A percentile compares a stretch with the other conserved stretches of the same genome.
Conservation (phyloP, 202 grass and related monocot species). For the Setaria italica region DNA sequence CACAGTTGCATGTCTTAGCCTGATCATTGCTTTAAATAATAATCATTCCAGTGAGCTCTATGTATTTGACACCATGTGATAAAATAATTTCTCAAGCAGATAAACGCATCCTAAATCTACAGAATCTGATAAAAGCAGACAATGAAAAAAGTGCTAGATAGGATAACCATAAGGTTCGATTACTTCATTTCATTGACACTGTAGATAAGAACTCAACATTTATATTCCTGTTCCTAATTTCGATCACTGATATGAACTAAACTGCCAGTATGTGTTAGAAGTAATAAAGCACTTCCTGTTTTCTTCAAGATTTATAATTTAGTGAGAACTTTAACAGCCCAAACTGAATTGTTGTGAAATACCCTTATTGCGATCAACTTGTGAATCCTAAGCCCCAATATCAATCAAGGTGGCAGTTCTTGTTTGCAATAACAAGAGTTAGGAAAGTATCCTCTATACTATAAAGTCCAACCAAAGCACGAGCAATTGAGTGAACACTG, state of each 20-base stretch:
- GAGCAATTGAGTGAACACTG: neutral
- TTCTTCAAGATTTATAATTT: neutral
- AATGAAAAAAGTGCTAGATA: neutral
- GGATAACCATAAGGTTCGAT: neutral
- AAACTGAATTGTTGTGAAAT: slow-evolving; percentile 5
- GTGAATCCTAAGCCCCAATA: neutral
- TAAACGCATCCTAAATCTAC: slow-evolving; percentile 4
- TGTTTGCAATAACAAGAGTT: neutral
- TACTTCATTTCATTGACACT: neutral
- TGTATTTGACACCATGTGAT: neutral
- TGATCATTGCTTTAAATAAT: neutral
- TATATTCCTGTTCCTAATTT: neutral
- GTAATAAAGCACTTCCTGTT: neutral
- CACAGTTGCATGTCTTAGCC: neutral
- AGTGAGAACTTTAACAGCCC: slow-evolving; percentile 14
- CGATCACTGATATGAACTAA: neutral
- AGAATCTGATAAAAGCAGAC: neutral
- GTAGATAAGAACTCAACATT: neutral
- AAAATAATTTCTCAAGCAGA: neutral
- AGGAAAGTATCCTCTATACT: neutral
- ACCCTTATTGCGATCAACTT: neutral
- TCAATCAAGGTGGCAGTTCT: neutral
- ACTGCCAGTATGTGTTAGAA: neutral
- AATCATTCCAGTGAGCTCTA: neutral
- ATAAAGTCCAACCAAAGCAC: neutral